phyloP scores from a whole-genome alignment of 2,329 filamentous ascomycete species.

The Alternaria angustiovoidea region DNA sequence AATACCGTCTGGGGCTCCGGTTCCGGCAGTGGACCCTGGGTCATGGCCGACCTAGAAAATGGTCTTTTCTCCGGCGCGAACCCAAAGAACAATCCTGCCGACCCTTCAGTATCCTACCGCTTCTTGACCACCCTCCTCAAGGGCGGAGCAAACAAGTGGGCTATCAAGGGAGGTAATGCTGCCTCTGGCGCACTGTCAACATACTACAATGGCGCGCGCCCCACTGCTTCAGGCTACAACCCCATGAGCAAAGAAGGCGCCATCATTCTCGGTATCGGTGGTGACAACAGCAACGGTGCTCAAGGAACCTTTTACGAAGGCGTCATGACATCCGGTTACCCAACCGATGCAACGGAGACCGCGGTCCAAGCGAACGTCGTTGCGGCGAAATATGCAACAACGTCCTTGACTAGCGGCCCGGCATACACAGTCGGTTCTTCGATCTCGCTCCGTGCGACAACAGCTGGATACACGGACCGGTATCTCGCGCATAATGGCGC shows the following conservation, averaged over 20 bases:
- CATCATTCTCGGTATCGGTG: slow-evolving; percentile 75
- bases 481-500: slow-evolving; percentile 64
- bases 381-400: slow-evolving; percentile 63
- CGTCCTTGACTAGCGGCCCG: slow-evolving; percentile 59
- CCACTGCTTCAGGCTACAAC: slow-evolving; percentile 63
- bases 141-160: slow-evolving; percentile 65
- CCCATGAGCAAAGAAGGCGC: slow-evolving; percentile 71
- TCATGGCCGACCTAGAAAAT: slow-evolving; percentile 75
- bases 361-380: slow-evolving; percentile 68
- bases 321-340: slow-evolving; percentile 69
- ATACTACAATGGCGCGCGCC: slow-evolving; percentile 66
- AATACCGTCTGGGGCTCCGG: slow-evolving; percentile 65
- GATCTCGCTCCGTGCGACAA: slow-evolving; percentile 65
- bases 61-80: slow-evolving; percentile 67
- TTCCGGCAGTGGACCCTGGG: slow-evolving; percentile 68
- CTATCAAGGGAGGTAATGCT: slow-evolving; percentile 66
- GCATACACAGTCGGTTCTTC: slow-evolving; percentile 59
- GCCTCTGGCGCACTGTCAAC: slow-evolving; percentile 64
- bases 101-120: slow-evolving; percentile 62
- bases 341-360: slow-evolving; percentile 66
- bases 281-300: slow-evolving; percentile 67
- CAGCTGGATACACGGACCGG: slow-evolving; percentile 61
- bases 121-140: slow-evolving; percentile 68
- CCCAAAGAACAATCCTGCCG: slow-evolving; percentile 57
- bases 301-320: slow-evolving; percentile 73